Conservation (phyloP, 345 rosid species). For the Erysimum cheiranthoides region DNA sequence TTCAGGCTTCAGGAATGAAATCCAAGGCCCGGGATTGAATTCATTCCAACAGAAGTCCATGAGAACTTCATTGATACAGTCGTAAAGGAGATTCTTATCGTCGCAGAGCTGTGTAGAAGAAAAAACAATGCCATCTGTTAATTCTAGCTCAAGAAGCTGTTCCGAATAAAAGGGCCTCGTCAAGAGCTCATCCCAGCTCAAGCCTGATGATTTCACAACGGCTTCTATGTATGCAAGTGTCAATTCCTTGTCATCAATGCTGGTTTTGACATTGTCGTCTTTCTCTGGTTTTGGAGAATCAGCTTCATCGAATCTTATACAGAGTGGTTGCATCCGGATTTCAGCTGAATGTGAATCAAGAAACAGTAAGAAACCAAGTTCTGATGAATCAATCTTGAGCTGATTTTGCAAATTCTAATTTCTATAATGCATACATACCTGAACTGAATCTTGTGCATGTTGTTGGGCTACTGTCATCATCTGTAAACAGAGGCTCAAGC, state of each 20-base stretch:
- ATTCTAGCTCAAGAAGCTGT: conserved; percentile 64
- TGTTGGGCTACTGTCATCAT: conserved; percentile 75
- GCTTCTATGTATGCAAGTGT: conserved; percentile 58
- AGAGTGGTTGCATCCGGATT: conserved; percentile 56
- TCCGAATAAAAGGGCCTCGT: conserved; percentile 62
- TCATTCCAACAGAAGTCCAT: conserved; percentile 52
- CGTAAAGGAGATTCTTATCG: conserved; percentile 64
- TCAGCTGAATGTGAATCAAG: conserved; percentile 57
- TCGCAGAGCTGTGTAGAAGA: conserved; percentile 56
- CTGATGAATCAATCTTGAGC: conserved; percentile 21
- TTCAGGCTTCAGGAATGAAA: conserved; percentile 58
- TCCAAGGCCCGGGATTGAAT: conserved; percentile 60
- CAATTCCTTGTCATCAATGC: conserved; percentile 53
- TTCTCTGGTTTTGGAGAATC: conserved; percentile 63
- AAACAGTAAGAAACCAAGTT: conserved; percentile 44
- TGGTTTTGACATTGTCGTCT: conserved; percentile 48
- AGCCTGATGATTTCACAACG: conserved; percentile 61
- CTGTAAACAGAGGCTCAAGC: conserved; percentile 68
- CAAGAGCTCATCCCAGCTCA: conserved; percentile 73
- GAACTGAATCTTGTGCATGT: conserved; percentile 54
- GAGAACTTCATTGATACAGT: conserved; percentile 80
- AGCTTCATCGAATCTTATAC: conserved; percentile 59
- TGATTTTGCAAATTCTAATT: conserved; percentile 19
- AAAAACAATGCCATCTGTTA: conserved; percentile 58
- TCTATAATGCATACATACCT: conserved; percentile 58